These are phyloP conservation scores for Lagenidium sp. DNA, from an alignment of 352 stramenopile species.

Conservation along the genomic window DNA sequence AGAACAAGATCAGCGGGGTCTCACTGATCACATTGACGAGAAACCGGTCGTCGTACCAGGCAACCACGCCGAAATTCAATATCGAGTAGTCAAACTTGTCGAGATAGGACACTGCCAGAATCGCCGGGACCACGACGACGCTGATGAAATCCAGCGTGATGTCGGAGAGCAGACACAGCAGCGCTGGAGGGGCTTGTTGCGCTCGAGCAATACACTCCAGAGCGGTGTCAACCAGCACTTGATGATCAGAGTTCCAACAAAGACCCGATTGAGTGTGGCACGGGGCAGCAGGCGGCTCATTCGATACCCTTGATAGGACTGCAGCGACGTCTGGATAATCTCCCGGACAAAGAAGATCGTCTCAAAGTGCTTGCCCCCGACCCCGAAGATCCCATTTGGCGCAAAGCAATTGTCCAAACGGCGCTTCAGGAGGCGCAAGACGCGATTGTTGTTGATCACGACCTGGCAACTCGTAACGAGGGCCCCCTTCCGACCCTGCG, in stretches of 20 bases:
- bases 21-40: constrained; percentile 1
- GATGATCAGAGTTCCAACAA: background rate
- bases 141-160: background rate
- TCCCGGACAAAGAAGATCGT: background rate
- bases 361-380: constrained; percentile 1
- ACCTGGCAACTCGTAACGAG: no score
- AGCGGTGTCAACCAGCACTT: background rate
- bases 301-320: background rate
- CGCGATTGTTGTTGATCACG: no score
- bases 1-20: background rate
- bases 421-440: no score
- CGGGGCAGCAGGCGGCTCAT: background rate
- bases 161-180: background rate
- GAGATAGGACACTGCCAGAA: background rate
- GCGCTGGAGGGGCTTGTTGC: background rate
- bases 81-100: background rate
- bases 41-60: constrained; percentile 1
- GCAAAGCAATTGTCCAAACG: no score
- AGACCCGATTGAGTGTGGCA: background rate
- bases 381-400: background rate
- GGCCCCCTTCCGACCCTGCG: no score
- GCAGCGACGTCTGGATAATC: background rate
- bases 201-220: background rate
- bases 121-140: background rate
- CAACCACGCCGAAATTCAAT: background rate